Evolutionary conservation across 805 yeast species (phyloP).

Genomic region (Metschnikowia baotianmanensis): DNA sequence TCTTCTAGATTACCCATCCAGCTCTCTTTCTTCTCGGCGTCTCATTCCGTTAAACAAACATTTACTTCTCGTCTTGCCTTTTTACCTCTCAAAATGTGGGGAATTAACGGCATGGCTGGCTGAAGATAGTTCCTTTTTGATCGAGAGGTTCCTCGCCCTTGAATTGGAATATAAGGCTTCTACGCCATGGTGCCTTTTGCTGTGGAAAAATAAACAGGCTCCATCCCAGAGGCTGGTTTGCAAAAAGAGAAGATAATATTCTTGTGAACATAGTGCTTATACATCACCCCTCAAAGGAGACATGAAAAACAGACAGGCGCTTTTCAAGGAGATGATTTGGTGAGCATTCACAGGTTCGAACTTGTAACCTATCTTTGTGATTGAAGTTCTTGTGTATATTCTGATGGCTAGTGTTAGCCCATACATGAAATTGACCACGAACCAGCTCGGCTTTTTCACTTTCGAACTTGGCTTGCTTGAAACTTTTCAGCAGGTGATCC

Average conservation of each 20-base stretch:
- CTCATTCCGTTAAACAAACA: constrained; percentile 49
- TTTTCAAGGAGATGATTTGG: constrained; percentile 40
- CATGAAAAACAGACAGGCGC: constrained; percentile 59
- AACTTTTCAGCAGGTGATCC: constrained; percentile 45
- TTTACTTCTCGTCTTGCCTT: constrained; percentile 46
- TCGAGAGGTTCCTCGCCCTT: constrained; percentile 60
- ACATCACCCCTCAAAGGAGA: constrained; percentile 59
- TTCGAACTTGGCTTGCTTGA: constrained; percentile 50
- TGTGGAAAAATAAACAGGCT: constrained; percentile 47
- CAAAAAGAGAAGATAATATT: constrained; percentile 54
- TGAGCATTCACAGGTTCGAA: constrained; percentile 47
- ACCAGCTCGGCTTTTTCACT: constrained; percentile 48
- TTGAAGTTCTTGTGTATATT: constrained; percentile 40
- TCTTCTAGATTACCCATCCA: constrained; percentile 56
- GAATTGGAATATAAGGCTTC: constrained; percentile 47
- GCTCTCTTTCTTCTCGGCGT: constrained; percentile 57
- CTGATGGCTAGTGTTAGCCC: constrained; percentile 17
- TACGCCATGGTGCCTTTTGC: constrained; percentile 55
- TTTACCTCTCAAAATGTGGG: constrained; percentile 52
- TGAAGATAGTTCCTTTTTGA: constrained; percentile 67
- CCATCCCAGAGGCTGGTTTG: constrained; percentile 48
- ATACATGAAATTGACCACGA: constrained; percentile 50
- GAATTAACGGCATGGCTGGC: constrained; percentile 41
- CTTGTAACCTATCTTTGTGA: constrained; percentile 52
- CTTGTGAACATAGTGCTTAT: constrained; percentile 56